phyloP scores from a whole-genome alignment of 2,329 filamentous ascomycete genomes.

The Leptographium lundbergii region DNA sequence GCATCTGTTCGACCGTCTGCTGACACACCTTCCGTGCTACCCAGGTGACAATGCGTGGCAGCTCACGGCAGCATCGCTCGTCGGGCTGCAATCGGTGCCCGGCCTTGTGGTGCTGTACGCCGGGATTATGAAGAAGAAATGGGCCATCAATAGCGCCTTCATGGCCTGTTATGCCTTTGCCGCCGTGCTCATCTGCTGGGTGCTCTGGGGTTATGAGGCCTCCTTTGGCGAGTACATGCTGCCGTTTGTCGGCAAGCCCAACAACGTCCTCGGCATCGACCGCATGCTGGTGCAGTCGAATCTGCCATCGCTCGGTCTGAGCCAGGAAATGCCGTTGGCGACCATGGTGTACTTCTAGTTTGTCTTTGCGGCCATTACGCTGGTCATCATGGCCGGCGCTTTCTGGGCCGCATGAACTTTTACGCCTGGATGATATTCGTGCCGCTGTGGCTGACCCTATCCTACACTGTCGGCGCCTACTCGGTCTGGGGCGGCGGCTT shows the following conservation, averaged over 20 bases:
- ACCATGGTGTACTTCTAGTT: slow-evolving; percentile 43
- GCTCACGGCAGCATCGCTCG: slow-evolving; percentile 34
- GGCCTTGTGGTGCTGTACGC: slow-evolving; percentile 36
- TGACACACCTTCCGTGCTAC: neutral
- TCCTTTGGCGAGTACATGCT: slow-evolving; percentile 36
- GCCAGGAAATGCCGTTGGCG: slow-evolving; percentile 28
- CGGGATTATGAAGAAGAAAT: slow-evolving; percentile 33
- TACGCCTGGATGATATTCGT: slow-evolving; percentile 38
- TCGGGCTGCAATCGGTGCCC: slow-evolving; percentile 35
- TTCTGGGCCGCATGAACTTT: slow-evolving; percentile 36
- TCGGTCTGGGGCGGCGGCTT: slow-evolving; percentile 15
- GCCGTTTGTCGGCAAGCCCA: slow-evolving; percentile 33
- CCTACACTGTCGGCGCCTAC: slow-evolving; percentile 14
- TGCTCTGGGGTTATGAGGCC: slow-evolving; percentile 35
- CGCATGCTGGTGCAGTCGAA: slow-evolving; percentile 28
- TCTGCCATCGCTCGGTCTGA: slow-evolving; percentile 26
- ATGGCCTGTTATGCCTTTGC: slow-evolving; percentile 39
- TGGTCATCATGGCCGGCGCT: slow-evolving; percentile 32
- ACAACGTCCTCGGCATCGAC: slow-evolving; percentile 30
- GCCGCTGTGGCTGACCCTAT: slow-evolving; percentile 33
- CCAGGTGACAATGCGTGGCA: slow-evolving; percentile 39
- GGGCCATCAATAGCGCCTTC: slow-evolving; percentile 35
- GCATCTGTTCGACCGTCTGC: neutral
- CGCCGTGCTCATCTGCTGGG: slow-evolving; percentile 33
- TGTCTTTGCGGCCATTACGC: slow-evolving; percentile 37